Percentiles rank a stretch among this genome's conserved stretches.
phyloP scores from a whole-genome alignment of 2,329 filamentous ascomycete genomes.

The Pleoardoris graminearum region DNA sequence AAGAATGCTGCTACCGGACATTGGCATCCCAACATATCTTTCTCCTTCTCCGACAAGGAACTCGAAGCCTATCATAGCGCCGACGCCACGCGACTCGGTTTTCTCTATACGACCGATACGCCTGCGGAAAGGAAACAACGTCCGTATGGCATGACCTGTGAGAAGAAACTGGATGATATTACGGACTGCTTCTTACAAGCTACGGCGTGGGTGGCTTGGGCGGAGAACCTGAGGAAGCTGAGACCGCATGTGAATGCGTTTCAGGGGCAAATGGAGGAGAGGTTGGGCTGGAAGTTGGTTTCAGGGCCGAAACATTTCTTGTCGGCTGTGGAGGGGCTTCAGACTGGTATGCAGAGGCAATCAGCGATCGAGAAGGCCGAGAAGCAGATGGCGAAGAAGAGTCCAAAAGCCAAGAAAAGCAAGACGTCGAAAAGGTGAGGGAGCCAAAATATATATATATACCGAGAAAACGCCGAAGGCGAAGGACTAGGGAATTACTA shows the following conservation, averaged over 20 bases:
- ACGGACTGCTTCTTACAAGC: conserved; percentile 80
- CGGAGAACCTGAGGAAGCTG: conserved; percentile 54
- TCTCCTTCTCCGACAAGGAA: conserved; percentile 14
- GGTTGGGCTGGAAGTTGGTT: background rate
- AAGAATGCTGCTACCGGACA: background rate
- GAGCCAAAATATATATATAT: no score
- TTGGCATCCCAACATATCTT: conserved; percentile 19
- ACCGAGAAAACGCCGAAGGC: no score
- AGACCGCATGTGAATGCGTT: background rate
- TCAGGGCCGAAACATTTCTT: no score
- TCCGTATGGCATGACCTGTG: conserved; percentile 9
- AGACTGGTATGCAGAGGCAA: no score
- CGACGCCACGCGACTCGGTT: conserved; percentile 6
- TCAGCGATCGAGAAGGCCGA: no score
- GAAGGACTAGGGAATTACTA: no score
- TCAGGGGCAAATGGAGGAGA: background rate
- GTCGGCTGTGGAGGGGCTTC: no score
- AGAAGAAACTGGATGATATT: conserved; percentile 74
- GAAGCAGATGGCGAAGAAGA: no score
- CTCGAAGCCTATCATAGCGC: background rate
- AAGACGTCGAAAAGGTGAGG: no score
- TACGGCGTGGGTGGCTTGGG: conserved; percentile 76
- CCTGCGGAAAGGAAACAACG: background rate
- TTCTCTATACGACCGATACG: conserved; percentile 10
- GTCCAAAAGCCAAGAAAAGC: no score